Evolutionary conservation across 1,284 basidiomycete species (phyloP).

Genomic region (Sporisorium graminicola): DNA sequence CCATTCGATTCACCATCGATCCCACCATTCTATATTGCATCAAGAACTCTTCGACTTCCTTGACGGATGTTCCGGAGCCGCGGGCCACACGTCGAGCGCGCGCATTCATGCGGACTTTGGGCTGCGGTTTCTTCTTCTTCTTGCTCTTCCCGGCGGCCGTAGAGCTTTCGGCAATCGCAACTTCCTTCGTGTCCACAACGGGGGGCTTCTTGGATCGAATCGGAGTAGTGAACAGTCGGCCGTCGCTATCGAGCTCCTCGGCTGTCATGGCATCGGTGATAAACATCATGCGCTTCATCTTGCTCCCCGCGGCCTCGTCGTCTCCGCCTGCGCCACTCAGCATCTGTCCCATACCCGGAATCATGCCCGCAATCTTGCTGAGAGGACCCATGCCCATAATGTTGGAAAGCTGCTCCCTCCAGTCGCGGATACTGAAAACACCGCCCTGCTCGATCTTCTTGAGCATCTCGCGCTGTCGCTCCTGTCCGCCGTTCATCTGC

Average conservation of each 20-base stretch:
- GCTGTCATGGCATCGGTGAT: slow-evolving; percentile 98
- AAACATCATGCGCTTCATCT: slow-evolving; percentile 97
- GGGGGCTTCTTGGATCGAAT: slow-evolving; percentile 43
- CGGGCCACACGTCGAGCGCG: slow-evolving; percentile 81
- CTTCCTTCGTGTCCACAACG: slow-evolving; percentile 28
- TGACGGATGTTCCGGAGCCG: slow-evolving; percentile 94
- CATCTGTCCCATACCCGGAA: slow-evolving; percentile 92
- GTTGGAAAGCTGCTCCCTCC: slow-evolving; percentile 96
- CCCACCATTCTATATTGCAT: slow-evolving; percentile 72
- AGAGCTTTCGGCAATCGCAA: slow-evolving; percentile 37
- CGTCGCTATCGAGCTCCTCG: slow-evolving; percentile 94
- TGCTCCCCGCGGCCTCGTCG: slow-evolving; percentile 85
- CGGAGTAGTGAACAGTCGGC: slow-evolving; percentile 70
- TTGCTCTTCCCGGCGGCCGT: slow-evolving; percentile 44
- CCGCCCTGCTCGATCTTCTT: slow-evolving; percentile 95
- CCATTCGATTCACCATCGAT: slow-evolving; percentile 85
- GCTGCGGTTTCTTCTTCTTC: slow-evolving; percentile 53
- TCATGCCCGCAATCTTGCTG: slow-evolving; percentile 98
- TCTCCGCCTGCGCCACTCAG: slow-evolving; percentile 75
- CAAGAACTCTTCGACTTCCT: slow-evolving; percentile 95
- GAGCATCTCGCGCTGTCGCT: slow-evolving; percentile 97
- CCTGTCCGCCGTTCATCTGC: slow-evolving; percentile 76
- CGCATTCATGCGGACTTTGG: slow-evolving; percentile 64
- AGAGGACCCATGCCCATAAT: slow-evolving; percentile 99
- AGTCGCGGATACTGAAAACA: slow-evolving; percentile 94